phyloP scores from a whole-genome alignment of 2,329 filamentous ascomycete genomes.

The Helicocarpus griseus region DNA sequence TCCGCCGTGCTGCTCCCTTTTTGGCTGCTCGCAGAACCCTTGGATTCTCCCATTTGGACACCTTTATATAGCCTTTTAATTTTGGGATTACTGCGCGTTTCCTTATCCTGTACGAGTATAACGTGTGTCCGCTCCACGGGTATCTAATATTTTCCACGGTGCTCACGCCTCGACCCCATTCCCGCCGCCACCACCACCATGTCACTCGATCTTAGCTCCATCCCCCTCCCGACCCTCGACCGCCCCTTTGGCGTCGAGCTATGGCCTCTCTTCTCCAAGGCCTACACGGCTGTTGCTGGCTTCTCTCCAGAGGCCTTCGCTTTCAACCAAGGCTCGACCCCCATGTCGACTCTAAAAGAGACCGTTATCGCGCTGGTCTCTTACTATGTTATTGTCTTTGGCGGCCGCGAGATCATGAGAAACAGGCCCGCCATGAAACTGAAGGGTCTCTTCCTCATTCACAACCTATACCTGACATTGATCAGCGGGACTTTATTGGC shows the following conservation, averaged over 20 bases:
- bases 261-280: conserved; percentile 83
- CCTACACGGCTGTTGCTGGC: conserved; percentile 60
- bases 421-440: conserved; percentile 71
- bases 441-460: conserved; percentile 73
- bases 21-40: not conserved
- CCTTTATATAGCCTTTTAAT: too few relatives aligned
- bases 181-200: not conserved
- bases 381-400: conserved; percentile 85
- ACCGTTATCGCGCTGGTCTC: conserved; percentile 65
- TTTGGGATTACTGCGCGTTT: too few relatives aligned
- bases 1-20: not conserved
- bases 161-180: not conserved
- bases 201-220: conserved; percentile 10
- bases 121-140: not conserved
- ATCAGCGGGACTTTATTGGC: conserved; percentile 66
- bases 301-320: conserved; percentile 72
- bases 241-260: conserved; percentile 73
- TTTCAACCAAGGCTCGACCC: conserved; percentile 67
- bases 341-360: conserved; percentile 75
- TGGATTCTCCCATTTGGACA: not conserved
- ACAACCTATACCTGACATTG: conserved; percentile 80
- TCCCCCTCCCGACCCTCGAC: conserved; percentile 59
- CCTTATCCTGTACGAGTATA: conserved; percentile 1
- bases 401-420: conserved; percentile 78
- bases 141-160: too few relatives aligned